Evolutionary conservation across 306 rosid genomes (phyloP).

Genomic region (Cicer pinnatifidum): DNA sequence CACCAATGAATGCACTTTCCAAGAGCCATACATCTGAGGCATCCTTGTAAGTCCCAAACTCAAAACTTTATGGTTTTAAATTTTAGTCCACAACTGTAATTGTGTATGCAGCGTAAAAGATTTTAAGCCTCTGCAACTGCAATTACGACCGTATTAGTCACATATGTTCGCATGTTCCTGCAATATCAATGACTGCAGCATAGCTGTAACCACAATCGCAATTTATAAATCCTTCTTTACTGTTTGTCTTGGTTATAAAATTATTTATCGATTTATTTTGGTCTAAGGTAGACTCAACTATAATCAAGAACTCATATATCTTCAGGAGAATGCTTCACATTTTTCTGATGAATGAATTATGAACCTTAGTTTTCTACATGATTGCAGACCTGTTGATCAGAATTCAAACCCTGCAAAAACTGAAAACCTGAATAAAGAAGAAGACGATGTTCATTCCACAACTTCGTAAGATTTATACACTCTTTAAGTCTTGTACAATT

Average conservation of each 20-base stretch:
- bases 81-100: not conserved
- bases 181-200: not conserved
- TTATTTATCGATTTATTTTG: constrained; percentile 11
- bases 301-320: not conserved
- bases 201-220: not conserved
- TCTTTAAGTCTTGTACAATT: constrained; percentile 15
- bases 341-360: constrained; percentile 27
- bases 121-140: not conserved
- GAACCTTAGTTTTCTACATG: constrained; percentile 34
- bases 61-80: not conserved
- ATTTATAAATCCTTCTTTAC: not conserved
- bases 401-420: constrained; percentile 52
- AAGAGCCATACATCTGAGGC: constrained; percentile 54
- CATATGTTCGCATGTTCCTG: not conserved
- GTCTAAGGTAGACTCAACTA: constrained; percentile 15
- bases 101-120: not conserved
- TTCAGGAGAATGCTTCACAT: not conserved
- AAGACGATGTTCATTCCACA: constrained; percentile 73
- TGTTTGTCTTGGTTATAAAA: not conserved
- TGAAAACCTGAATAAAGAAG: constrained; percentile 58
- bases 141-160: not conserved
- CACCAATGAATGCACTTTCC: constrained; percentile 46
- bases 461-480: constrained; percentile 72
- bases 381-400: constrained; percentile 65
- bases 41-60: constrained; percentile 56